Evolutionary conservation across 75 land plant species (phyloP).

Genomic region (Isoetes taiwanensis): DNA sequence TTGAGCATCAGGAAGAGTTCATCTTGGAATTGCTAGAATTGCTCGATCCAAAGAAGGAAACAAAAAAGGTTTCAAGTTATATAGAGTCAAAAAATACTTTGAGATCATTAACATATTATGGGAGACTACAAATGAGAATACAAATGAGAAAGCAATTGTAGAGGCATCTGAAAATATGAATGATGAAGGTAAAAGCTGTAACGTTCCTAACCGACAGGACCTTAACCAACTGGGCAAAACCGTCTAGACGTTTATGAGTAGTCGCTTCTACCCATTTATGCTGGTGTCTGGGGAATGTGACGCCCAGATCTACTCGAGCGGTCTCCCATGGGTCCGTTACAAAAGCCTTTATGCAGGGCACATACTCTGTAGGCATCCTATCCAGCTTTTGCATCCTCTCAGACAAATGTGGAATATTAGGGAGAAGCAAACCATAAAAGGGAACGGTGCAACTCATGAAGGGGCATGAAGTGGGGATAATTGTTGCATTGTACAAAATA

Average conservation of each 20-base stretch:
- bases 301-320: no score
- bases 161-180: slow-evolving; percentile 56
- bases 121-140: slow-evolving; percentile 44
- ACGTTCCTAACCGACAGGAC: no score
- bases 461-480: slow-evolving; percentile 12
- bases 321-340: no score
- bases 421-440: slow-evolving; percentile 43
- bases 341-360: no score
- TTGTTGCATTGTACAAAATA: background rate
- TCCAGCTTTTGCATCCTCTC: slow-evolving; percentile 55
- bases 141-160: slow-evolving; percentile 39
- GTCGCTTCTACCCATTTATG: no score
- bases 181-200: slow-evolving; percentile 47
- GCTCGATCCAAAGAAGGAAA: slow-evolving; percentile 46
- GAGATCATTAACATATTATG: slow-evolving; percentile 45
- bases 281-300: no score
- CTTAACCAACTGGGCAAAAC: no score
- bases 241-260: no score
- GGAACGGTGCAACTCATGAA: slow-evolving; percentile 46
- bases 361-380: slow-evolving; percentile 51
- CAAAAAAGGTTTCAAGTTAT: slow-evolving; percentile 29
- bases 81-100: slow-evolving; percentile 17
- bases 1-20: slow-evolving; percentile 80
- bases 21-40: slow-evolving; percentile 31
- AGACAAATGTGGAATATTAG: slow-evolving; percentile 60